A percentile compares a stretch with the other conserved stretches of the same genome.
phyloP scores from a whole-genome alignment of 192 early-diverging fungal species.

The Geranomyces variabilis region DNA sequence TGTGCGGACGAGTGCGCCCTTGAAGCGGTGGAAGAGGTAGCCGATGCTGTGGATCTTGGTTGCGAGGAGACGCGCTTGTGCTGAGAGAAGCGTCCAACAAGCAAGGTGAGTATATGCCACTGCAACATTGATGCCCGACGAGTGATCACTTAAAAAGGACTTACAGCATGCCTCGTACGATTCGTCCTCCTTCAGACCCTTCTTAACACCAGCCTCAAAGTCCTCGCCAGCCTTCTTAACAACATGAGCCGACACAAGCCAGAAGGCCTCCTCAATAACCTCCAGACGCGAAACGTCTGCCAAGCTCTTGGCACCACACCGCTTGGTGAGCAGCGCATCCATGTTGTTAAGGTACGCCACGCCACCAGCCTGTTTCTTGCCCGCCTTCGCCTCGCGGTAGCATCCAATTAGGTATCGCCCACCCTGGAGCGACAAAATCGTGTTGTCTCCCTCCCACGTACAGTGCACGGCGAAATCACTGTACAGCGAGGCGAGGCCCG shows the following conservation, averaged over 20 bases:
- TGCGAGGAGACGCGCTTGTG: slow-evolving; percentile 79
- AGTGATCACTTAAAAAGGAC: neutral
- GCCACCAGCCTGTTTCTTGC: slow-evolving; percentile 65
- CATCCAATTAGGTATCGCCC: slow-evolving; percentile 82
- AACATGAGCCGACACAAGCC: slow-evolving; percentile 79
- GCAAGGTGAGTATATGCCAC: neutral
- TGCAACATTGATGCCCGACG: too few species aligned
- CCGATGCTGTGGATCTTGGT: slow-evolving; percentile 82
- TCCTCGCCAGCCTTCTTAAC: slow-evolving; percentile 80
- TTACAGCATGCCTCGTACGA: slow-evolving; percentile 83
- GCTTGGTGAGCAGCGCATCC: slow-evolving; percentile 40
- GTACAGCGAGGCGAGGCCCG: slow-evolving; percentile 82
- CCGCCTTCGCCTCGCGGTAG: slow-evolving; percentile 70
- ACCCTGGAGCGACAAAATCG: slow-evolving; percentile 86
- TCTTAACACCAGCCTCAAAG: slow-evolving; percentile 68
- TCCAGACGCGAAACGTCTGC: slow-evolving; percentile 60
- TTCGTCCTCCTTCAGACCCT: slow-evolving; percentile 73
- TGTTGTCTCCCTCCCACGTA: slow-evolving; percentile 76
- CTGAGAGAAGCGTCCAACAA: neutral
- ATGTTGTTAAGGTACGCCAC: slow-evolving; percentile 75
- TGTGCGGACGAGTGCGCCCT: slow-evolving; percentile 69
- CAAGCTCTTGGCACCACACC: slow-evolving; percentile 53
- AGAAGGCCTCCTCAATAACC: slow-evolving; percentile 77
- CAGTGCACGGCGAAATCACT: slow-evolving; percentile 80
- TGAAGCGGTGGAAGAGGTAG: slow-evolving; percentile 85